A percentile compares a stretch with the other conserved stretches of the same genome.
Evolutionary conservation across 2,329 filamentous ascomycete genomes (phyloP).

Genomic region (Paracamarosporium sp.): DNA sequence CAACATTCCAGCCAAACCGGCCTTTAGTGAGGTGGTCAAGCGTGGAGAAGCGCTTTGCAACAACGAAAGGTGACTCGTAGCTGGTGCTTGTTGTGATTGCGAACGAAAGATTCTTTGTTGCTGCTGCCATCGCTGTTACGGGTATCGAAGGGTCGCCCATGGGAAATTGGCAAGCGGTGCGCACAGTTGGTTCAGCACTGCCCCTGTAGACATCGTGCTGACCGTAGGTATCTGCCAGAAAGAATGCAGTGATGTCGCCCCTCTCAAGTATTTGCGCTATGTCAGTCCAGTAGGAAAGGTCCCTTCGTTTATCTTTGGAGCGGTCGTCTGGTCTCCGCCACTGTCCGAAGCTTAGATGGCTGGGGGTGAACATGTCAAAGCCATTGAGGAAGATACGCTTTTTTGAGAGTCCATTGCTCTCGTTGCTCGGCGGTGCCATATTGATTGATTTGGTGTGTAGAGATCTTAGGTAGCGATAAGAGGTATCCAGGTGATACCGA

Average conservation of each 20-base stretch:
- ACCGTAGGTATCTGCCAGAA: slow-evolving; percentile 56
- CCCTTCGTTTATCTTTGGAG: slow-evolving; percentile 12
- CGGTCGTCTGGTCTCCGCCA: slow-evolving; percentile 15
- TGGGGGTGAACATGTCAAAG: slow-evolving; percentile 36
- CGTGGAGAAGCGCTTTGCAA: slow-evolving; percentile 67
- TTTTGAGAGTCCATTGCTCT: slow-evolving; percentile 18
- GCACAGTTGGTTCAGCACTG: slow-evolving; percentile 60
- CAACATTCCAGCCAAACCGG: slow-evolving; percentile 58
- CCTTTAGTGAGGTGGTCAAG: slow-evolving; percentile 70
- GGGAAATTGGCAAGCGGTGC: slow-evolving; percentile 69
- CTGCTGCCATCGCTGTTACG: slow-evolving; percentile 70
- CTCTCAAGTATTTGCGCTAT: slow-evolving; percentile 35
- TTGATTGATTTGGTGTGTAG: neutral
- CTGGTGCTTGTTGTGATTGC: slow-evolving; percentile 70
- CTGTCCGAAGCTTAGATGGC: slow-evolving; percentile 17
- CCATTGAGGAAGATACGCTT: slow-evolving; percentile 45
- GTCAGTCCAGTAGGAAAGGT: slow-evolving; percentile 29
- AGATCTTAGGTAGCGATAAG: neutral
- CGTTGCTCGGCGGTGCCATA: neutral
- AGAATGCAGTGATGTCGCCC: slow-evolving; percentile 38
- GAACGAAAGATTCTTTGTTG: slow-evolving; percentile 67
- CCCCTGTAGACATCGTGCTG: slow-evolving; percentile 64
- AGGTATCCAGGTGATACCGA: neutral
- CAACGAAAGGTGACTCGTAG: slow-evolving; percentile 70
- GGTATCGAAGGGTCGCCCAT: slow-evolving; percentile 68